phyloP scores from a whole-genome alignment of 768 basidiomycete genomes.

The Leccinum subgranulosum region DNA sequence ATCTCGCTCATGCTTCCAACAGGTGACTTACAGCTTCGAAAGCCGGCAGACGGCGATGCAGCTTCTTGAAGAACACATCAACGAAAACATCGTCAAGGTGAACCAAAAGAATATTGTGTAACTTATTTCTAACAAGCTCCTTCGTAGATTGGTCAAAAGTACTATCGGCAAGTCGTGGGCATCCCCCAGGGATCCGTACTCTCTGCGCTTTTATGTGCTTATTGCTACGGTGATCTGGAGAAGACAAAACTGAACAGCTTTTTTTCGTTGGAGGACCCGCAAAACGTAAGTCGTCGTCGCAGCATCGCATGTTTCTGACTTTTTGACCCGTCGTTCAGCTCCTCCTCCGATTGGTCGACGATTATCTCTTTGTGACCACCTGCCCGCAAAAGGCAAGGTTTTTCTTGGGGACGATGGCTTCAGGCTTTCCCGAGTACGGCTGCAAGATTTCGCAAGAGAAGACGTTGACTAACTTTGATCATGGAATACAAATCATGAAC shows the following conservation, averaged over 20 bases:
- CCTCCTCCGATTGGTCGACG: slow-evolving; percentile 86
- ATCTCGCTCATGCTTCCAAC: neutral
- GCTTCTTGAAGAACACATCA: slow-evolving; percentile 86
- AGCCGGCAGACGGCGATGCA: slow-evolving; percentile 56
- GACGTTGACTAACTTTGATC: slow-evolving; percentile 84
- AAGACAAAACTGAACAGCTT: slow-evolving; percentile 38
- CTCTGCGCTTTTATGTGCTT: slow-evolving; percentile 89
- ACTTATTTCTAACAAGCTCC: neutral
- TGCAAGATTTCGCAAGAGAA: slow-evolving; percentile 89
- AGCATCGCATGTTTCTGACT: neutral
- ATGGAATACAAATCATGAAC: slow-evolving; percentile 50
- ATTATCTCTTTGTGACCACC: slow-evolving; percentile 88
- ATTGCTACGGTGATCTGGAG: slow-evolving; percentile 94
- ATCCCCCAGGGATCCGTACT: slow-evolving; percentile 98
- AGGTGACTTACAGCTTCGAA: slow-evolving; percentile 57
- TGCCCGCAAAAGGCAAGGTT: slow-evolving; percentile 51
- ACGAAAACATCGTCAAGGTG: slow-evolving; percentile 89
- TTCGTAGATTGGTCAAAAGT: slow-evolving; percentile 69
- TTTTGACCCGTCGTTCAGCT: slow-evolving; percentile 41
- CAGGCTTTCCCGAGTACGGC: slow-evolving; percentile 92
- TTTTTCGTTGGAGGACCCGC: slow-evolving; percentile 50
- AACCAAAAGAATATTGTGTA: neutral
- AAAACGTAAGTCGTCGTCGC: slow-evolving; percentile 52
- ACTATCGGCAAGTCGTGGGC: slow-evolving; percentile 86
- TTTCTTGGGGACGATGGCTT: slow-evolving; percentile 75